A percentile compares a stretch with the other conserved stretches of the same genome.
These are phyloP conservation scores for Phaeosphaeria sp. DNA, from an alignment of 2,329 filamentous ascomycete species.

Conservation along the genomic window DNA sequence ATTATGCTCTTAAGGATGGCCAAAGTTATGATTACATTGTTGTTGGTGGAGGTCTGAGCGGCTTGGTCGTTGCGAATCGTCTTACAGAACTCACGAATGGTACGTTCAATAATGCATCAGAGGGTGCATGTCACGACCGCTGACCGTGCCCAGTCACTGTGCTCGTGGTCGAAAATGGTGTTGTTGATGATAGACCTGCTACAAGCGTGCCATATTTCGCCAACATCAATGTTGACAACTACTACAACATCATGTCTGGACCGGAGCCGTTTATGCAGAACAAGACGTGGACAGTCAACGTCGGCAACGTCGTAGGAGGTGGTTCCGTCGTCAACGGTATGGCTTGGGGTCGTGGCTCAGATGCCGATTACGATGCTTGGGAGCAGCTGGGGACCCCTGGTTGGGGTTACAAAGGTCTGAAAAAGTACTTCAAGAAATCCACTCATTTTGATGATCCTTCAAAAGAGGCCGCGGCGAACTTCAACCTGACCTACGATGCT, in stretches of 20 bases:
- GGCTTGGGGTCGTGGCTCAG: constrained; percentile 39
- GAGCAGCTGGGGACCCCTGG: constrained; percentile 62
- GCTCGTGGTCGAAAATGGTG: constrained; percentile 25
- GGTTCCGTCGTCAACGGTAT: constrained; percentile 44
- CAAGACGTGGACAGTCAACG: constrained; percentile 21
- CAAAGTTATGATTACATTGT: constrained; percentile 26
- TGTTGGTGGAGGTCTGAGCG: constrained; percentile 27
- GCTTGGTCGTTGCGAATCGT: constrained; percentile 25
- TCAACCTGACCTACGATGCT: constrained; percentile 21
- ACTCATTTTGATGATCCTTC: constrained; percentile 15
- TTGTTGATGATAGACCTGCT: constrained; percentile 12
- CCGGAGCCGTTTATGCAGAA: constrained; percentile 30
- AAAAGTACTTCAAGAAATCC: constrained; percentile 43
- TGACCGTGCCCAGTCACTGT: constrained; percentile 10
- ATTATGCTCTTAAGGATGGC: background rate
- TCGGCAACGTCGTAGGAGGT: constrained; percentile 40
- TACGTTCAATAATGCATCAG: background rate
- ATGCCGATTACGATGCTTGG: constrained; percentile 59
- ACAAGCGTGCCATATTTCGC: constrained; percentile 15
- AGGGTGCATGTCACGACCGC: too few relatives aligned
- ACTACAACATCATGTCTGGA: constrained; percentile 17
- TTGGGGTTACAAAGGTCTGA: constrained; percentile 61
- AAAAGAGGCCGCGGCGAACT: constrained; percentile 1
- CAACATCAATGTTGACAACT: constrained; percentile 15
- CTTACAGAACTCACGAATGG: constrained; percentile 14